Evolutionary conservation across 106 monocot genomes (phyloP), one percentile per base, ranked within the genome.

Genomic region (Vanilla planifolia): DNA sequence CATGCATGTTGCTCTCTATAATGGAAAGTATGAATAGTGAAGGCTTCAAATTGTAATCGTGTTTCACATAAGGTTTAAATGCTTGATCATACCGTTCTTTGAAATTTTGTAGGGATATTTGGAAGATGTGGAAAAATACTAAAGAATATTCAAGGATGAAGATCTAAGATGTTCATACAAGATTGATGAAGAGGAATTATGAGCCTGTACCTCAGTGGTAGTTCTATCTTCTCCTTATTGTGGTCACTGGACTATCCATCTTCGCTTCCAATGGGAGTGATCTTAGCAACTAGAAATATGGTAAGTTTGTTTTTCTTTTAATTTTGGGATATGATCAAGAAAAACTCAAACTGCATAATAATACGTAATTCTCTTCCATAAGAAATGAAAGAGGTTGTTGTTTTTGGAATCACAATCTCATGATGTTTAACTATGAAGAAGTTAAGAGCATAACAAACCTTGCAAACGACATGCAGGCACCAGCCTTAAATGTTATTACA

Each of bases 151-250:
- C 55, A 9, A 29, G 59, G n/a, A 44, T 47, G 17, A 71, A 64
- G 36, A 36, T 43, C 1, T 34, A 46, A 13, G 68, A 69, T 50
- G 68, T 69, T 15, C 68, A 69, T 32, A 59, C 68, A 0, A 69
- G 60, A 13, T 48, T 95, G 9, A 95, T 95, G 94, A 83, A 71
- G 62, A n/a, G n/a, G n/a, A 80, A 83, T 57, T 89, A 95, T 62
- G 75, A 80, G 52, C 72, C 68, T 23, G 89, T 95, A 9, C 89
- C 94, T 3, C 71, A 95, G 23, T 94, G 83, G 82, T 94, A 89
- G 94, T 94, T 89, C 51, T 67, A 83, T 3, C 32, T 71, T 29
- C 52, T 95, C 1, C 68, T 95, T 13, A 56, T 36, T 2, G 56
- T 83, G 20, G 75, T 80, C 40, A 43, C 71, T 2, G 44, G 41